Evolutionary conservation across 202 grass and related monocot genomes (phyloP), one percentile per base, ranked within the genome.

Genomic region (Hordeum pubiflorum): DNA sequence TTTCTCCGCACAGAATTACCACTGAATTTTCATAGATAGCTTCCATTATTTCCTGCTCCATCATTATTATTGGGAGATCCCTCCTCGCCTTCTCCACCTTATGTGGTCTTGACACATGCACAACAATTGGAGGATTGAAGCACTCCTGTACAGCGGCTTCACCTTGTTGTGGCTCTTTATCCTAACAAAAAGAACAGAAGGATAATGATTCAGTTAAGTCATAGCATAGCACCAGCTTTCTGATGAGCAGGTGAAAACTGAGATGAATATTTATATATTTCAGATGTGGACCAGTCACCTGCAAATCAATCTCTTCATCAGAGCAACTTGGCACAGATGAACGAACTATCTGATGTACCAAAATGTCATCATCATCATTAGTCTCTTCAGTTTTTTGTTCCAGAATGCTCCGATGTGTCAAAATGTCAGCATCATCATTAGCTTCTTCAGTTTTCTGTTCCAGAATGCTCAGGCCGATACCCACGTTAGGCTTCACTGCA

Each of bases 21-120:
- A 95, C 72, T 50, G 83, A 91, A 82, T 99, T 90, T 67, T 93
- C 92, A 81, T 91, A 93, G 44, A 99, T 95, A 79, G 96, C 96
- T 82, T 99, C 96, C 96, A 99, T 99, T 87, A 99, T 99, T 87
- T 99, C 96, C 76, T 99, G 89, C 50, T 99, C 90, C 92, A 99
- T 99, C 92, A 99, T 95, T 79, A 99, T 91, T 86, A 98, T 99
- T 20, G 90, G 96, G 65, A 99, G 92, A 86, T 99, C 88, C 82
- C 74, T 91, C 75, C 92, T 93, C 73, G 86, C 79, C 27, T 91
- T 85, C 79, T 99, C 96, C 82, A 99, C 82, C 66, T 94, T 92
- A 60, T 57, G 54, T n/a, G 92, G 90, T 65, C 92, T 91, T 75
- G 86, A 88, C 72, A 95, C 89, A 91, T 88, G 65, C 67, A 95